Evolutionary conservation across 345 rosid species (phyloP), one percentile per base, ranked within the genome.

Genomic region (Eucalyptus marginata): DNA sequence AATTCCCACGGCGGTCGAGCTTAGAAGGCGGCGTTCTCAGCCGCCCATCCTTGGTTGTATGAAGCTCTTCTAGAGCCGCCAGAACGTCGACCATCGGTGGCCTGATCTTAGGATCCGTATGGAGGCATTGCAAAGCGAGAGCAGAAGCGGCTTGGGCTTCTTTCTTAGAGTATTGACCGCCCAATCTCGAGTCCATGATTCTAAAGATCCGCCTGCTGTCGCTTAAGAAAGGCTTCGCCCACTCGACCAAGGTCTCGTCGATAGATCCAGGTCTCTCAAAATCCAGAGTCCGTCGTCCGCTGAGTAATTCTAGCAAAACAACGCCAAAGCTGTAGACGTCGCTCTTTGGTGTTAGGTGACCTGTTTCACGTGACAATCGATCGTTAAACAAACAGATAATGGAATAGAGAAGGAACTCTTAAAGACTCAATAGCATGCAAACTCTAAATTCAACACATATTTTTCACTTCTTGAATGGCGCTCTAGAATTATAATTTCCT

Each of bases 291-390:
- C 95, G 89, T 88, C 93, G 93, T 81, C 99, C 99, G 7, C 95
- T 91, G 5, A 97, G 92, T n/a, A 97, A 85, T 92, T 97, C 99
- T 47, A 97, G 88, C 91, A 96, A 87, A 66, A 97, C 97, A 31
- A 96, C 99, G 8, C 99, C 99, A 11, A 96, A 96, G 91, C 99
- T 96, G 90, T 96, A 97, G 80, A 97, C 98, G 66, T 97, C 99
- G 59, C 99, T 96, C 93, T 96, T 97, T 18, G 99, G 95, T 47
- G 98, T 96, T 93, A 97, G 90, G 92, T 94, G 99, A 92, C 99
- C 99, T 97, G 96, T 47, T 89, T 89, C 50, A 49, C 17, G 46
- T 76, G 15, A 66, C 25, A 20, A 62, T 76, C 29, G 15, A 25
- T 40, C 29, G 40, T 76, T 76, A 76, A 29, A 76, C 27, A 40